These are phyloP conservation scores for Rhizopogon vesiculosus DNA, from an alignment of 768 basidiomycete species.

Conservation along the genomic window DNA sequence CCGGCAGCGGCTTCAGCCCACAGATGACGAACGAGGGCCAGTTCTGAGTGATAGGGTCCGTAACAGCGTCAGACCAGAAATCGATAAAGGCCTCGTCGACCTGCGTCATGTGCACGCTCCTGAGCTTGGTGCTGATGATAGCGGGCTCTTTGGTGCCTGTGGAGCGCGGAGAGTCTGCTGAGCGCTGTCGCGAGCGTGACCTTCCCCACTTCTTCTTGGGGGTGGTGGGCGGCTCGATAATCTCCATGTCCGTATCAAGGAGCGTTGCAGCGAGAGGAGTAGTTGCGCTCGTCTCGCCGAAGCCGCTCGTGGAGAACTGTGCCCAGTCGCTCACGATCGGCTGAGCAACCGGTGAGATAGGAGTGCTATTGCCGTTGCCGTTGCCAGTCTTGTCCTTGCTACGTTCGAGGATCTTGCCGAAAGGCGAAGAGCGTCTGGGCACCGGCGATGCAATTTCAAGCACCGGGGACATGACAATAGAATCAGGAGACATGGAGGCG, in stretches of 20 bases:
- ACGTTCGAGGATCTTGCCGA: constrained; percentile 23
- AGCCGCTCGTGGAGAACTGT: constrained; percentile 65
- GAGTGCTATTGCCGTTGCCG: constrained; percentile 17
- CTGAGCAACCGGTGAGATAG: constrained; percentile 24
- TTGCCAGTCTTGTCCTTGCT: background rate
- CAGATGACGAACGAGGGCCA: constrained; percentile 74
- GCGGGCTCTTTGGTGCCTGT: constrained; percentile 7
- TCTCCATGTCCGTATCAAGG: constrained; percentile 55
- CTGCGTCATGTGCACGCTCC: constrained; percentile 38
- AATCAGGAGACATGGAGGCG: constrained; percentile 44
- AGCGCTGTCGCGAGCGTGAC: constrained; percentile 21
- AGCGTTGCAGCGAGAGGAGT: constrained; percentile 50
- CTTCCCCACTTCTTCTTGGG: constrained; percentile 29
- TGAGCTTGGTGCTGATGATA: constrained; percentile 34
- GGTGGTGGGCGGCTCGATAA: constrained; percentile 35
- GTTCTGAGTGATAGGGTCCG: constrained; percentile 57
- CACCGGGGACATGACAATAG: constrained; percentile 21
- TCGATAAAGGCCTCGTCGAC: constrained; percentile 81
- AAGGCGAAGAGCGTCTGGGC: constrained; percentile 30
- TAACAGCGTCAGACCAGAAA: constrained; percentile 73
- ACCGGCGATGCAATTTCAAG: constrained; percentile 29
- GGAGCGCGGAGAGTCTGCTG: constrained; percentile 11
- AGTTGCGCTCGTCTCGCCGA: constrained; percentile 34
- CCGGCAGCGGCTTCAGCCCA: constrained; percentile 45
- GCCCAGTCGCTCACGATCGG: constrained; percentile 50